Evolutionary conservation across 2,329 filamentous ascomycete species (phyloP).

Genomic region (Apiospora malaysiana): DNA sequence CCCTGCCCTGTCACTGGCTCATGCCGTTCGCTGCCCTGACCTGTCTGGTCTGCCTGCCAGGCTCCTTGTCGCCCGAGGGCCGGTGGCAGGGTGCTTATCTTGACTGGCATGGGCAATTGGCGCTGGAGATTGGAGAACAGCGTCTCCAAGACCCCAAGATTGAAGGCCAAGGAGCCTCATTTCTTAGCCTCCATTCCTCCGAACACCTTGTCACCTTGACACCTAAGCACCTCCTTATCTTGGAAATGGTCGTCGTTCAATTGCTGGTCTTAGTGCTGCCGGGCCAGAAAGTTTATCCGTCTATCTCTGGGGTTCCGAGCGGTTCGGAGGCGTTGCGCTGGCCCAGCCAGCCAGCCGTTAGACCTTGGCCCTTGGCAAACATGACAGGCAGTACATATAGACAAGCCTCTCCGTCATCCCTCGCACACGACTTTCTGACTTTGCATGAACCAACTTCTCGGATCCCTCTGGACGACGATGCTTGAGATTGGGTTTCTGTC

Average conservation of each 20-base stretch:
- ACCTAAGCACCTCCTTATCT: background rate
- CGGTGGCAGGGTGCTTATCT: constrained; percentile 3
- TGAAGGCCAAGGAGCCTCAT: background rate
- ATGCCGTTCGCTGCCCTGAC: background rate
- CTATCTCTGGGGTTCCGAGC: background rate
- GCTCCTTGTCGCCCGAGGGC: background rate
- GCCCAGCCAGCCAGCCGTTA: no score
- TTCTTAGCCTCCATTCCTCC: background rate
- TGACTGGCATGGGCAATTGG: no score
- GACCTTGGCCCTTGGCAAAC: background rate
- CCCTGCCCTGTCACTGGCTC: background rate
- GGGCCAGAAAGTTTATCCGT: no score
- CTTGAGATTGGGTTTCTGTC: background rate
- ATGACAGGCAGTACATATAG: background rate
- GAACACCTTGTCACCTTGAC: background rate
- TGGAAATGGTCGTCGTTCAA: no score
- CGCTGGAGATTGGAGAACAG: background rate
- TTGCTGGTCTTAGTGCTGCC: no score
- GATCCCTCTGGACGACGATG: background rate
- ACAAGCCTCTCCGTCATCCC: background rate
- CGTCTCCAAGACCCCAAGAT: background rate
- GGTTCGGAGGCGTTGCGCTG: background rate
- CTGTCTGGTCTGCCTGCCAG: no score
- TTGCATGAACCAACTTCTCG: constrained; percentile 2
- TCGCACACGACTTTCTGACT: background rate